A percentile compares a stretch with the other conserved stretches of the same genome.
Conservation (phyloP, 2,329 filamentous ascomycete genomes). For the Colletotrichum caudatum region DNA sequence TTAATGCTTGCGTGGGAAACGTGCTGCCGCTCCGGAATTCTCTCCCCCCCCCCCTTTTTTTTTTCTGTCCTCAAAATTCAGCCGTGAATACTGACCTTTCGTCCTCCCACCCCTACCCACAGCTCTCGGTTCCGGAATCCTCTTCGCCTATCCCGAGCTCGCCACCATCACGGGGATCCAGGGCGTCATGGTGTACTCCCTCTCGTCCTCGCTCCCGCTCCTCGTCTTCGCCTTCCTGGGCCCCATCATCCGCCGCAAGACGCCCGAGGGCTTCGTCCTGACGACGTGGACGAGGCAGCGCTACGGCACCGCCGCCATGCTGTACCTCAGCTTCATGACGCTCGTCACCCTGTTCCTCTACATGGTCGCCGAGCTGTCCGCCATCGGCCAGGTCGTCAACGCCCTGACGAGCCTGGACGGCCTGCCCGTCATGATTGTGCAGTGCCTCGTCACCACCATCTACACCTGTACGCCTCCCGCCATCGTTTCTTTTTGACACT, state of each 20-base stretch:
- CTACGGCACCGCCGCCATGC: slow-evolving; percentile 75
- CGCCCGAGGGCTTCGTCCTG: slow-evolving; percentile 85
- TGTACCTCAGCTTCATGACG: slow-evolving; percentile 83
- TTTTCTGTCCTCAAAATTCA: slow-evolving; percentile 42
- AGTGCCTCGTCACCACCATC: slow-evolving; percentile 82
- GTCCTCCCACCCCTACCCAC: slow-evolving; percentile 44
- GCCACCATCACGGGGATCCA: slow-evolving; percentile 84
- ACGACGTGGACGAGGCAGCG: slow-evolving; percentile 87
- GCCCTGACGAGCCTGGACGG: slow-evolving; percentile 80
- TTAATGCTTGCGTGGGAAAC: slow-evolving; percentile 99
- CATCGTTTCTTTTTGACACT: not conserved
- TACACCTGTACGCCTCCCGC: slow-evolving; percentile 75
- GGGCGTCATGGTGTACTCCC: slow-evolving; percentile 80
- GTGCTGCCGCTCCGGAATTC: slow-evolving; percentile 84
- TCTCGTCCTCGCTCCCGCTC: slow-evolving; percentile 78
- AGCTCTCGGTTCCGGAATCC: slow-evolving; percentile 86
- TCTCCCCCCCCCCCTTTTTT: slow-evolving; percentile 48
- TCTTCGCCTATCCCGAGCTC: slow-evolving; percentile 86
- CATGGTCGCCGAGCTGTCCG: slow-evolving; percentile 87
- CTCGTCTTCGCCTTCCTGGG: slow-evolving; percentile 80
- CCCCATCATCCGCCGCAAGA: slow-evolving; percentile 82
- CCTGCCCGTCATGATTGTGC: slow-evolving; percentile 80
- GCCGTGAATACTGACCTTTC: slow-evolving; percentile 55
- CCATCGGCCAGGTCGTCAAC: slow-evolving; percentile 81
- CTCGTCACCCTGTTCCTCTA: slow-evolving; percentile 86